phyloP scores from a whole-genome alignment of 1,284 basidiomycete species.

The Ceratobasidium sp. region DNA sequence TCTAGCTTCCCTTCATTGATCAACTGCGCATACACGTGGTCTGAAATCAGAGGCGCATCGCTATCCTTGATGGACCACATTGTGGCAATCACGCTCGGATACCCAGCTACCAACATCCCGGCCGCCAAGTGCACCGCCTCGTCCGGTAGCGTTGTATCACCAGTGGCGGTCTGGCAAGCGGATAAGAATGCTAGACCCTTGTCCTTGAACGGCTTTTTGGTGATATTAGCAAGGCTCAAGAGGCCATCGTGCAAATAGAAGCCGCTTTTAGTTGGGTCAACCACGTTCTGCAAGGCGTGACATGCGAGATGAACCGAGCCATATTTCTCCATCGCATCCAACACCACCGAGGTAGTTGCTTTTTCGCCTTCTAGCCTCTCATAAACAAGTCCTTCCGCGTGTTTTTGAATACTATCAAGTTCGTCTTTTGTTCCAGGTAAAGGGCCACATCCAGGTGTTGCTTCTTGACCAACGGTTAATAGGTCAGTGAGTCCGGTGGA shows the following conservation, averaged over 20 bases:
- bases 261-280: neutral
- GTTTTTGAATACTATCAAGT: neutral
- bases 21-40: neutral
- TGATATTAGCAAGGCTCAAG: neutral
- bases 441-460: neutral
- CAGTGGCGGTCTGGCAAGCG: slow-evolving; percentile 14
- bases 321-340: neutral
- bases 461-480: neutral
- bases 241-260: neutral
- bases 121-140: slow-evolving; percentile 1
- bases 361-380: neutral
- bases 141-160: neutral
- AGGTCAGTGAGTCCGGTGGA: neutral
- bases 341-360: neutral
- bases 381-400: neutral
- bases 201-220: neutral
- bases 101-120: neutral
- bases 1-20: neutral
- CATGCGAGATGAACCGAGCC: slow-evolving; percentile 1
- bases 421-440: neutral
- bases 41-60: neutral
- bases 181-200: neutral
- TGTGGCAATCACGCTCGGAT: neutral
- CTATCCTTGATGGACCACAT: slow-evolving; percentile 26
- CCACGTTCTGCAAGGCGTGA: neutral